Evolutionary conservation across 495 filamentous ascomycete genomes (phyloP).

Genomic region (Pseudomonodictys pantanalensis): DNA sequence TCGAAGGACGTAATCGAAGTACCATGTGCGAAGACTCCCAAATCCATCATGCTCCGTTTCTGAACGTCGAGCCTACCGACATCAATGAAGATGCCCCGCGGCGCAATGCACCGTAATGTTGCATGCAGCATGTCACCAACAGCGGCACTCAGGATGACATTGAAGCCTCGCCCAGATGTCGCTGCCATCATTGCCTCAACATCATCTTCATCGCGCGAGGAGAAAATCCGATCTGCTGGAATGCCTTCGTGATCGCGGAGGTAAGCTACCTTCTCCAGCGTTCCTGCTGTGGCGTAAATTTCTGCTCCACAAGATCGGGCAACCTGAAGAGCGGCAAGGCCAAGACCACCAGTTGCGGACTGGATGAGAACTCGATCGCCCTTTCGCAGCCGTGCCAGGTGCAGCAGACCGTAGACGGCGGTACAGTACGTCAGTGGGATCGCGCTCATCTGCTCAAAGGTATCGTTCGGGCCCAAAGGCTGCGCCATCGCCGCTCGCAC

Average conservation of each 20-base stretch:
- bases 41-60: not conserved
- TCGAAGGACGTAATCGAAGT: not conserved
- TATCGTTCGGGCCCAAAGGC: slow-evolving; percentile 47
- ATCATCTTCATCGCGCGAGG: not conserved
- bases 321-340: slow-evolving; percentile 23
- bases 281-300: slow-evolving; percentile 18
- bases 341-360: slow-evolving; percentile 23
- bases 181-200: not conserved
- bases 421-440: slow-evolving; percentile 58
- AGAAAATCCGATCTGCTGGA: not conserved
- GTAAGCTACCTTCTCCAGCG: not conserved
- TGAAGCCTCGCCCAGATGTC: not conserved
- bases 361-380: slow-evolving; percentile 36
- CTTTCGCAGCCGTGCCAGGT: slow-evolving; percentile 37
- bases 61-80: not conserved
- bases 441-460: slow-evolving; percentile 53
- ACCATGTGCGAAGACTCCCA: not conserved
- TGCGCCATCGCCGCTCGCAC: slow-evolving; percentile 2
- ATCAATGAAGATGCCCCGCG: not conserved
- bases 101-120: not conserved
- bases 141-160: not conserved
- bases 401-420: slow-evolving; percentile 55
- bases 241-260: too few species aligned
- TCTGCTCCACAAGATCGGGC: slow-evolving; percentile 11
- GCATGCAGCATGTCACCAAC: not conserved